These are phyloP conservation scores for Entomortierella chlamydospora DNA, from an alignment of 192 early-diverging fungal species.

Conservation along the genomic window DNA sequence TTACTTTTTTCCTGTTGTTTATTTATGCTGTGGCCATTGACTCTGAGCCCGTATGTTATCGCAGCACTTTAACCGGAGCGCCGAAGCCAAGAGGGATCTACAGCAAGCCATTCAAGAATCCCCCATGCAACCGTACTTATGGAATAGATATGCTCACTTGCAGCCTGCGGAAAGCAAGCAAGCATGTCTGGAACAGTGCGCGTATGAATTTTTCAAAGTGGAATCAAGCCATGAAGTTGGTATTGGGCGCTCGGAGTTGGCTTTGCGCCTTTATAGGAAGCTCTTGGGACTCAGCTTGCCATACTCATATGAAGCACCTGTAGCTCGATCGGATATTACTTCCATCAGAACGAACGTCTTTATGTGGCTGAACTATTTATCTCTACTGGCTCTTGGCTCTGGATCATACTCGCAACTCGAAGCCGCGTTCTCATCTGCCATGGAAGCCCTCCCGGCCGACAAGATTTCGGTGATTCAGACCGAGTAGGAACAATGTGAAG, in stretches of 20 bases:
- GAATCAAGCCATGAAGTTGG: neutral
- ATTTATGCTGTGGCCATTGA: too few species aligned
- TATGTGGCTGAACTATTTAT: conserved; percentile 52
- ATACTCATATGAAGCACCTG: conserved; percentile 8
- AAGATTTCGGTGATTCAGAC: conserved; percentile 2
- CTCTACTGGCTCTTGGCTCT: conserved; percentile 20
- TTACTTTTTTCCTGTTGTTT: neutral
- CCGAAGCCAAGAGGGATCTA: conserved; percentile 4
- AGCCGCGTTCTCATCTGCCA: conserved; percentile 2
- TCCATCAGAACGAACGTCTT: conserved; percentile 22
- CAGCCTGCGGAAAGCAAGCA: conserved; percentile 3
- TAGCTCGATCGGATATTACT: neutral
- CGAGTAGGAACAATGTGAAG: conserved; percentile 21
- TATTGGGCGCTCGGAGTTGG: conserved; percentile 3
- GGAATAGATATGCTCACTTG: conserved; percentile 37
- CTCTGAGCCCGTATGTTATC: neutral
- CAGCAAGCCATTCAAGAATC: conserved; percentile 10
- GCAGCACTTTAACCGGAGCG: conserved; percentile 23
- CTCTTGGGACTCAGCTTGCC: conserved; percentile 23
- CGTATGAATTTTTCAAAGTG: conserved; percentile 10
- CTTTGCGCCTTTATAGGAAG: conserved; percentile 24
- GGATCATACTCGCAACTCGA: conserved; percentile 1
- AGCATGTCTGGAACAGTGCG: conserved; percentile 25
- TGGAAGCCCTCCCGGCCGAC: neutral
- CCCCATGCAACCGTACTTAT: conserved; percentile 30